Evolutionary conservation across 73 alveolate species (phyloP).

Genomic region (Symbiodinium natans): DNA sequence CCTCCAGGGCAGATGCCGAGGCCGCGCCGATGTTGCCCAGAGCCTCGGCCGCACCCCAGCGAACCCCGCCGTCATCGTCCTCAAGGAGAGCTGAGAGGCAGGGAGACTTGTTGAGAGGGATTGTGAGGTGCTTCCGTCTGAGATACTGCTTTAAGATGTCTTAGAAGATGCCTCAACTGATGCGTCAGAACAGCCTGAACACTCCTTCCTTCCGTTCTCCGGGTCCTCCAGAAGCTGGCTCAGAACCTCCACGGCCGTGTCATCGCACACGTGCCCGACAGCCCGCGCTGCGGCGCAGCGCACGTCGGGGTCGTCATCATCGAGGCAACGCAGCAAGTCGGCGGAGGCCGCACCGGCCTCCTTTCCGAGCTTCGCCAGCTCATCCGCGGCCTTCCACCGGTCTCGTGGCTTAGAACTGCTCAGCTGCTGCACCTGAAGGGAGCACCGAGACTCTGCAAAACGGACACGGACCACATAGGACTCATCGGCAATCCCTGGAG

Average conservation of each 20-base stretch:
- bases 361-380: neutral
- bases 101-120: no score
- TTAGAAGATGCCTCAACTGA: no score
- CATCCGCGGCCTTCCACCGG: constrained; percentile 67
- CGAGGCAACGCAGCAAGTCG: neutral
- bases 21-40: constrained; percentile 38
- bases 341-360: neutral
- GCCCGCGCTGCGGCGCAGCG: constrained; percentile 82
- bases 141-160: no score
- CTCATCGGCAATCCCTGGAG: no score
- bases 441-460: no score
- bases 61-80: constrained; percentile 77
- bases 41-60: constrained; percentile 86
- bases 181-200: no score
- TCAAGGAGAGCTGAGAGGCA: neutral
- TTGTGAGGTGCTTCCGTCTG: no score
- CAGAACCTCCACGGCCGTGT: neutral
- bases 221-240: constrained; percentile 1
- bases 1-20: constrained; percentile 20
- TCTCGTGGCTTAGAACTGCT: constrained; percentile 40
- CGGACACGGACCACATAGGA: no score
- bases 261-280: constrained; percentile 34
- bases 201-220: no score
- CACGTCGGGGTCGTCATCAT: constrained; percentile 55
- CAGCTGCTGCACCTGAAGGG: constrained; percentile 13